Percentiles rank a stretch among this genome's conserved stretches.
Conservation (phyloP, 2,329 filamentous ascomycete genomes). For the Paracorniculantispora psalliotae region DNA sequence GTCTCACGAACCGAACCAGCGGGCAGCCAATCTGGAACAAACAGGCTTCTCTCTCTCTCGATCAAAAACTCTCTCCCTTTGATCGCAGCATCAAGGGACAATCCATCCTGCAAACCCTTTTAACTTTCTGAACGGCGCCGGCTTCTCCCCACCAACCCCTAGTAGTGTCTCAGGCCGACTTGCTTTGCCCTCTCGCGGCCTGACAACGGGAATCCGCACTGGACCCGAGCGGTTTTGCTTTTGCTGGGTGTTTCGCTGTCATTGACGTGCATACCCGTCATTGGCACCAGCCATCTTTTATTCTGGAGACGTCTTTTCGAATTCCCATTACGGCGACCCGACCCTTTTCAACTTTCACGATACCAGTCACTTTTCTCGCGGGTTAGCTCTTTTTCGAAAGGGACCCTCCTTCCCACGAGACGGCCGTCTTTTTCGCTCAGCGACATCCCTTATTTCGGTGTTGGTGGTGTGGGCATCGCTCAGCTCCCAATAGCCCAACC, state of each 20-base stretch:
- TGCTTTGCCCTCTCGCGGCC: background rate
- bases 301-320: background rate
- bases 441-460: conserved; percentile 7
- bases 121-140: background rate
- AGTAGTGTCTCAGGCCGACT: background rate
- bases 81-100: background rate
- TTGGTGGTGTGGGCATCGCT: conserved; percentile 10
- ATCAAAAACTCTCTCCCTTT: too few species aligned
- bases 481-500: background rate
- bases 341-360: background rate
- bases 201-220: too few species aligned
- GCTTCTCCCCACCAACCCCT: background rate
- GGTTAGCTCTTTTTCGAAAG: background rate
- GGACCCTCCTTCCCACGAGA: background rate
- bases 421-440: background rate
- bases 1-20: conserved; percentile 4
- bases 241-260: background rate
- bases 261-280: conserved; percentile 7
- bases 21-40: background rate
- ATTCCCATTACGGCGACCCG: too few species aligned
- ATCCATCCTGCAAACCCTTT: background rate
- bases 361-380: conserved; percentile 1
- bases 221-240: background rate
- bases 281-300: background rate
- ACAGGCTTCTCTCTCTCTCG: background rate